phyloP scores from a whole-genome alignment of 768 basidiomycete species.

The Russula earlei region DNA sequence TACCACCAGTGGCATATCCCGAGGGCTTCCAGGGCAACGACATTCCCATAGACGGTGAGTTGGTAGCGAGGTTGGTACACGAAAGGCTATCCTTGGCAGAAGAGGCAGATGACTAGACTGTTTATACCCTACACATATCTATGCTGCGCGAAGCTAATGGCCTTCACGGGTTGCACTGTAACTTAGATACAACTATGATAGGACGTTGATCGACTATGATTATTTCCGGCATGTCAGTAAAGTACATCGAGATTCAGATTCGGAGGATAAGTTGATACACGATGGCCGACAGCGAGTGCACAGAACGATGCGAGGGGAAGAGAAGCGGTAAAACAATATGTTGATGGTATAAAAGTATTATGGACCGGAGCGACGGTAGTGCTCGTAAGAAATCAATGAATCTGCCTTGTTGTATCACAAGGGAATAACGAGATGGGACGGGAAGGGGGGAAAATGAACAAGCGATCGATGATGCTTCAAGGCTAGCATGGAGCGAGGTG shows the following conservation, averaged over 20 bases:
- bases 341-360: too few species aligned
- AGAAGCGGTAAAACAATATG: not conserved
- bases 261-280: not conserved
- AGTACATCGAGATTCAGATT: not conserved
- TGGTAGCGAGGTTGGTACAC: constrained; percentile 51
- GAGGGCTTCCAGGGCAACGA: constrained; percentile 83
- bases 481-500: not conserved
- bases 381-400: too few species aligned
- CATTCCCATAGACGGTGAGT: constrained; percentile 72
- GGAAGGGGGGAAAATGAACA: not conserved
- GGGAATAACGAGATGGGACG: not conserved
- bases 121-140: not conserved
- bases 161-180: not conserved
- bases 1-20: constrained; percentile 64
- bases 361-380: too few species aligned
- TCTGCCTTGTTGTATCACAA: not conserved
- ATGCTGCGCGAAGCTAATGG: not conserved
- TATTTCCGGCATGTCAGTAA: not conserved
- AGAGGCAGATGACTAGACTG: constrained; percentile 49
- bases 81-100: constrained; percentile 47
- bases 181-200: not conserved
- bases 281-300: not conserved
- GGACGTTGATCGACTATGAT: not conserved
- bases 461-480: not conserved
- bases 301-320: not conserved